phyloP scores from a whole-genome alignment of 2,329 filamentous ascomycete species.

The Nannizzia gypsea region DNA sequence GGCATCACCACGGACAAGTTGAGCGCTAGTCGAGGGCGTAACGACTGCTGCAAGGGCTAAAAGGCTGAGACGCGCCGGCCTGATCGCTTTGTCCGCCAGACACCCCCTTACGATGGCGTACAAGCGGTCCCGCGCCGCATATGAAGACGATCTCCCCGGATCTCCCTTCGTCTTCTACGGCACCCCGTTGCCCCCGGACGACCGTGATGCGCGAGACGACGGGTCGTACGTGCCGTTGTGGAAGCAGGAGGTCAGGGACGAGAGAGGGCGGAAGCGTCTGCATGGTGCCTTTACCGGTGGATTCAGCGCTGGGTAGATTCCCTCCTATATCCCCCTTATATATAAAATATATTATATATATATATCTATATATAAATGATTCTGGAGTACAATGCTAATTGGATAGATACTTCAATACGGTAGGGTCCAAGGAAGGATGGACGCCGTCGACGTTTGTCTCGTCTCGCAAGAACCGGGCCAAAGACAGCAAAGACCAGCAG shows the following conservation, averaged over 20 bases:
- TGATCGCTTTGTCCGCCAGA: background rate
- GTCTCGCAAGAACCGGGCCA: slow-evolving; percentile 66
- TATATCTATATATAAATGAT: too few relatives aligned
- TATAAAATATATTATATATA: too few relatives aligned
- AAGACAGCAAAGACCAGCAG: slow-evolving; percentile 46
- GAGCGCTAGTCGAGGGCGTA: too few relatives aligned
- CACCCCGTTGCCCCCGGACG: slow-evolving; percentile 67
- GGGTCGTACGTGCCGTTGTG: slow-evolving; percentile 89
- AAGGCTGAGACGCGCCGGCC: background rate
- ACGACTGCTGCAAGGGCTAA: background rate
- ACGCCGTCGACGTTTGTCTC: slow-evolving; percentile 84
- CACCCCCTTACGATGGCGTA: slow-evolving; percentile 47
- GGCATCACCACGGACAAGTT: too few relatives aligned
- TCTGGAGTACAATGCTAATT: slow-evolving; percentile 10
- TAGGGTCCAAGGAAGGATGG: slow-evolving; percentile 98
- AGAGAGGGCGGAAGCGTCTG: slow-evolving; percentile 75
- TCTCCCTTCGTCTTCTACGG: slow-evolving; percentile 71
- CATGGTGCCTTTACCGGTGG: slow-evolving; percentile 96
- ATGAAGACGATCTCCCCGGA: slow-evolving; percentile 59
- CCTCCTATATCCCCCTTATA: background rate
- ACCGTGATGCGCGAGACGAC: slow-evolving; percentile 69
- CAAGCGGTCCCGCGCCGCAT: slow-evolving; percentile 68
- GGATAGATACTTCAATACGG: slow-evolving; percentile 85
- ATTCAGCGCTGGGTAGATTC: slow-evolving; percentile 79
- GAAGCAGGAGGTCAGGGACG: slow-evolving; percentile 96